Base-by-base conservation (phyloP, 1,284 basidiomycete genomes). In the Ganoderma boninense region DNA sequence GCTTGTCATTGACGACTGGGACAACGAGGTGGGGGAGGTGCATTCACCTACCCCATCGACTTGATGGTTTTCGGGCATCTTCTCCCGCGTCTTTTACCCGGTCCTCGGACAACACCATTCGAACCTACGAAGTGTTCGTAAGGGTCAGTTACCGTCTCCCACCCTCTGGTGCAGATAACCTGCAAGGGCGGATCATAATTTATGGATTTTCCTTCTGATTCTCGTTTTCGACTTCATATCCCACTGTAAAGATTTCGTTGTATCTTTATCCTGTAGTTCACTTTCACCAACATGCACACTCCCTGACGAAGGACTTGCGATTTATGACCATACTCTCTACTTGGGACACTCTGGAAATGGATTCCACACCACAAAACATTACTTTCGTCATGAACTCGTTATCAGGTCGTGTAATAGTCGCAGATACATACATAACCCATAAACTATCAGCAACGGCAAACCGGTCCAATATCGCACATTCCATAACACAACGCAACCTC, bases 1-100 rank as follows among this genome's bases (percentile, higher is more conserved):
- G 8, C 67, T 74, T 64, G 71, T 74, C 44, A 71, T 69, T 40
- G 73, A 74, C 26, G 73, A 74, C 52, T 69, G 69, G 62, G 71
- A 71, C 32, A 71, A 68, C 44, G 73, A 69, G 66, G 62, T 60
- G 62, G 52, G 46, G 18, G 64, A 59, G 38, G 66, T 69, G 42
- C 60, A 62, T 23, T 26, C 60, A 43, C 60, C 60, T 26, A 43
- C 38, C 11, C 60, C 60, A 20, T 60, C 59, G 4, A 62, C n/a
- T 23, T 40, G 23, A 4, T 62, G 40, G 43, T 29, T 42, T 4
- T 42, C 26, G 40, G 40, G 13, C 23, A 23, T 23, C 13, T 7
- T 26, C n/a, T 43, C 32, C 32, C 57, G 57, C n/a, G 57, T 38
- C 5, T 40, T 10, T 40, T 26, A 23, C 29, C 40, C 60, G 23